These are phyloP conservation scores for Pseudogymnoascus sp. DNA, from an alignment of 2,329 filamentous ascomycete species.

Conservation along the genomic window DNA sequence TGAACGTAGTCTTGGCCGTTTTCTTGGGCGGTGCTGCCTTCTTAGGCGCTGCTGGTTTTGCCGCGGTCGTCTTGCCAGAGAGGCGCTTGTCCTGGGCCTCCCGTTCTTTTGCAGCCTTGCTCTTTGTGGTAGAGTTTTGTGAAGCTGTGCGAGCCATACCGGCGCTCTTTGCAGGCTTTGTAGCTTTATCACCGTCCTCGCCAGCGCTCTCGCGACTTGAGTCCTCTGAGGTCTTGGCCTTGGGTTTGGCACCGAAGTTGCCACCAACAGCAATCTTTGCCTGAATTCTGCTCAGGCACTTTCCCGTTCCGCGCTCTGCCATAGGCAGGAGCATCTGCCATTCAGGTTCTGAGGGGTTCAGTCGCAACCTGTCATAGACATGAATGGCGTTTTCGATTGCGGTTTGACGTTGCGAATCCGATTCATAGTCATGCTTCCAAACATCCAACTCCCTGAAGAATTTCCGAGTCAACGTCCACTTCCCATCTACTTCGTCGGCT, in stretches of 20 bases:
- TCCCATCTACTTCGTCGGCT: constrained; percentile 43
- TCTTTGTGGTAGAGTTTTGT: constrained; percentile 42
- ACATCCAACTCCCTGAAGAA: constrained; percentile 60
- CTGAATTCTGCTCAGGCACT: constrained; percentile 55
- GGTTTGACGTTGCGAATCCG: constrained; percentile 47
- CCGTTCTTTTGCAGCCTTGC: constrained; percentile 50
- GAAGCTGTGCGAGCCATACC: constrained; percentile 45
- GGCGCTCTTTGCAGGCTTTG: constrained; percentile 28
- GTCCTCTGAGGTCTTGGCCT: constrained; percentile 37
- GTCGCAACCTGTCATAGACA: constrained; percentile 51
- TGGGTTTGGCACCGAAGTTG: constrained; percentile 41
- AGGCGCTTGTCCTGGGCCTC: constrained; percentile 52
- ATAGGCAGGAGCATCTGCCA: constrained; percentile 56
- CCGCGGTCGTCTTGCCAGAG: constrained; percentile 19
- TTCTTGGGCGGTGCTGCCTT: constrained; percentile 16
- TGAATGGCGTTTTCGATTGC: constrained; percentile 55
- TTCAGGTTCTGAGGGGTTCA: constrained; percentile 48
- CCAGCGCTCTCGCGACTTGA: constrained; percentile 35
- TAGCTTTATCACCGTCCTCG: constrained; percentile 38
- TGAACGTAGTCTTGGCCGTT: constrained; percentile 30
- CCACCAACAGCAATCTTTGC: constrained; percentile 49
- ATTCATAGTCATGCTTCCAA: constrained; percentile 53
- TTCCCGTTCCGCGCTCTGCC: constrained; percentile 53
- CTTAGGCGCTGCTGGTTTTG: constrained; percentile 28
- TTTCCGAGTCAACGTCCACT: constrained; percentile 49